Evolutionary conservation across 2,329 filamentous ascomycete species (phyloP), one percentile per base, ranked within the genome.

Genomic region (Colletotrichum agaves): DNA sequence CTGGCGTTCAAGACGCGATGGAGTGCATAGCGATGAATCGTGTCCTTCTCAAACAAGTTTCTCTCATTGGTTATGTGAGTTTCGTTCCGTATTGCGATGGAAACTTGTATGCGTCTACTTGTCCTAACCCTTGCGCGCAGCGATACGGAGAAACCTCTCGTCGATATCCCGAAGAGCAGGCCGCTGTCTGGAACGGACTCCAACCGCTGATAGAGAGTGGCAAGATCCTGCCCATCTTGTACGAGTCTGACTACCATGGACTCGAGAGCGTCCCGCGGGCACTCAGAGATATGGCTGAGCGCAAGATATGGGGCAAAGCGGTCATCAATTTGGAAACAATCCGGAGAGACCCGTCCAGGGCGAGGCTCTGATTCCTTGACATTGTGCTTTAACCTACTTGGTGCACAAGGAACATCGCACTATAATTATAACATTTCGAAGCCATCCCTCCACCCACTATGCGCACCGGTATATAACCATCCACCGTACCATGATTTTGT

Each of bases 61-160:
- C 79, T n/a, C 72, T 88, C 4, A 80, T 85, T 37, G 86, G 86
- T 46, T 88, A 88, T 74, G 79, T 82, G 64, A 75, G 80, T 79
- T 2, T 4, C 41, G 60, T 19, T 55, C n/a, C 2, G 43, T 59
- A 6, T 44, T 21, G 5, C 15, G 37, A 15, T n/a, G n/a, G 10
- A 10, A 27, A 12, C 5, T 8, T 6, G 19, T n/a, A 3, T 7
- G 27, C 27, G 27, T 8, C 27, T 7, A 8, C 21, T 17, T 5
- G 4, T 43, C 15, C 47, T 57, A 58, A 37, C 55, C 37, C 21
- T 49, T 11, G n/a, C 65, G 6, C n/a, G 8, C n/a, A 84, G 83
- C 79, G 87, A 50, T 89, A 84, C 72, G 87, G 87, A 2, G 87
- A 89, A 75, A 86, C 83, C 39, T 80, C 84, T 17, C 77, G 87